Evolutionary conservation across 768 basidiomycete genomes (phyloP).

Genomic region (Agrocybe pediades): DNA sequence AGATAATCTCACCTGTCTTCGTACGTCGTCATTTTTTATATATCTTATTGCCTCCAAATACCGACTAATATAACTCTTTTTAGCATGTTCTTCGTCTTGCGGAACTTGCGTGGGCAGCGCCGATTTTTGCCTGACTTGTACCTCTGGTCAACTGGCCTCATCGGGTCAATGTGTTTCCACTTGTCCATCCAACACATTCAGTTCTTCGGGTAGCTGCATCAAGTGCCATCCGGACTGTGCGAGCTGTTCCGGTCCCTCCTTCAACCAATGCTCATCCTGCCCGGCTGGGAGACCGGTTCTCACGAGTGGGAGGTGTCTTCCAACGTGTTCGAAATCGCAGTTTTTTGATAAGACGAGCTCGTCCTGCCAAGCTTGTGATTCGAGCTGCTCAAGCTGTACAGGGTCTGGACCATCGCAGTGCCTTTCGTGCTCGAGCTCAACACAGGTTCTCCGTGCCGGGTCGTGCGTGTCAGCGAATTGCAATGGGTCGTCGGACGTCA

Average conservation of each 20-base stretch:
- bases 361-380: constrained; percentile 72
- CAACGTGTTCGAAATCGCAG: constrained; percentile 72
- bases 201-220: constrained; percentile 64
- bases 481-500: constrained; percentile 50
- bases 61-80: constrained; percentile 8
- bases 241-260: constrained; percentile 76
- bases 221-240: constrained; percentile 87
- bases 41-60: not conserved
- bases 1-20: constrained; percentile 73
- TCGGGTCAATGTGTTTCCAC: constrained; percentile 73
- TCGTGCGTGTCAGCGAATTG: constrained; percentile 68
- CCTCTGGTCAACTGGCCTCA: constrained; percentile 64
- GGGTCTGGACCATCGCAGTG: constrained; percentile 69
- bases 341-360: constrained; percentile 69
- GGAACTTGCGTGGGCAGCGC: constrained; percentile 68
- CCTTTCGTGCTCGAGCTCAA: constrained; percentile 70
- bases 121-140: constrained; percentile 75
- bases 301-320: constrained; percentile 74
- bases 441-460: constrained; percentile 63
- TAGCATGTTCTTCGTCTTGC: constrained; percentile 56
- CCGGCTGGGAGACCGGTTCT: constrained; percentile 68
- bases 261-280: constrained; percentile 80
- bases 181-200: constrained; percentile 75
- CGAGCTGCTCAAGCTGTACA: constrained; percentile 78
- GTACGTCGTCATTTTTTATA: constrained; percentile 41